Conservation (phyloP, 2,329 filamentous ascomycete species). For the Alternaria postmessia region DNA sequence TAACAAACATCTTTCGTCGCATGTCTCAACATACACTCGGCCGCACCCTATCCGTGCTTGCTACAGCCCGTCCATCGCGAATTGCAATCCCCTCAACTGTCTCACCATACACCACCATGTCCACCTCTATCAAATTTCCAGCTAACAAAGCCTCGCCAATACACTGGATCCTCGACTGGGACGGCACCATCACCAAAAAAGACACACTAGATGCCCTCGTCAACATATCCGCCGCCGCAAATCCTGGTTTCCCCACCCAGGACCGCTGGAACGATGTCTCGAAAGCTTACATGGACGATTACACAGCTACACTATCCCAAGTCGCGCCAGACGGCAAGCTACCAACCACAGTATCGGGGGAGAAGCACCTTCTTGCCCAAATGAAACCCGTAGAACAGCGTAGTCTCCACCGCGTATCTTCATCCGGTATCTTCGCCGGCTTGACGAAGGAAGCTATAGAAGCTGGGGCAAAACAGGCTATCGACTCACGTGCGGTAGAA, state of each 20-base stretch:
- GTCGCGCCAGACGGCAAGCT: slow-evolving; percentile 35
- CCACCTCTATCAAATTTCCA: slow-evolving; percentile 13
- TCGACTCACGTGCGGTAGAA: slow-evolving; percentile 42
- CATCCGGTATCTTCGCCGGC: slow-evolving; percentile 51
- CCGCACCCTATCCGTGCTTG: neutral
- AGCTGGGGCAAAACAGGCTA: slow-evolving; percentile 32
- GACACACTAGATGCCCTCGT: slow-evolving; percentile 57
- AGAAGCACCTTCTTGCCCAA: slow-evolving; percentile 49
- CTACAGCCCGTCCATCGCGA: neutral
- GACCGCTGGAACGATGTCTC: slow-evolving; percentile 51
- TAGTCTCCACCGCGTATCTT: slow-evolving; percentile 53
- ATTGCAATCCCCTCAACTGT: neutral
- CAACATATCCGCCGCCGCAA: slow-evolving; percentile 45
- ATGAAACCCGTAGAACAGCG: slow-evolving; percentile 51
- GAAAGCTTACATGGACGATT: slow-evolving; percentile 54
- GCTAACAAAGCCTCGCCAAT: slow-evolving; percentile 24
- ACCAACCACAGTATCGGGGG: slow-evolving; percentile 44
- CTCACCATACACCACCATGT: slow-evolving; percentile 18
- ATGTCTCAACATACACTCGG: neutral
- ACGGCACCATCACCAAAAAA: slow-evolving; percentile 56
- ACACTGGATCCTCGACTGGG: slow-evolving; percentile 57
- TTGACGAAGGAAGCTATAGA: slow-evolving; percentile 45
- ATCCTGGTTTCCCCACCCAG: slow-evolving; percentile 27
- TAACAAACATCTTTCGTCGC: neutral
- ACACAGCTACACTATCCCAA: slow-evolving; percentile 39